Conservation (phyloP, 2,329 filamentous ascomycete genomes). For the Fusarium floridanum region DNA sequence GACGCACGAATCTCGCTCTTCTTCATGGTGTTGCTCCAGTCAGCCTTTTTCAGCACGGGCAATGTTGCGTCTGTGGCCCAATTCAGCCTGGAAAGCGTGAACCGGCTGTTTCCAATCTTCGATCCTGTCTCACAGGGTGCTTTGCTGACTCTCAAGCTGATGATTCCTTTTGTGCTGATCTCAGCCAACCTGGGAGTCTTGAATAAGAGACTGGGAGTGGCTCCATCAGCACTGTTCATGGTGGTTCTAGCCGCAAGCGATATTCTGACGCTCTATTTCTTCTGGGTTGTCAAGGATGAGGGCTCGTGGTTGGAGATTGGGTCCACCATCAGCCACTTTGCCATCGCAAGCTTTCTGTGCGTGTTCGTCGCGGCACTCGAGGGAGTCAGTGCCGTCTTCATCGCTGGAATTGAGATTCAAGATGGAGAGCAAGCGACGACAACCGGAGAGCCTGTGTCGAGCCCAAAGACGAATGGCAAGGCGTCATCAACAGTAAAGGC, state of each 20-base stretch:
- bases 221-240: constrained; percentile 93
- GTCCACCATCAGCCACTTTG: constrained; percentile 95
- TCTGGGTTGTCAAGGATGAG: constrained; percentile 97
- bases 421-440: constrained; percentile 20
- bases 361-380: constrained; percentile 93
- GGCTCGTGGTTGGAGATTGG: constrained; percentile 98
- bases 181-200: constrained; percentile 95
- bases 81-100: constrained; percentile 92
- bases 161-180: constrained; percentile 93
- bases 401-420: constrained; percentile 81
- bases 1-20: constrained; percentile 92
- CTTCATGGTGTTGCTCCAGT: constrained; percentile 94
- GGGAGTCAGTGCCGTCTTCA: constrained; percentile 85
- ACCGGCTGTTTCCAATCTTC: constrained; percentile 89
- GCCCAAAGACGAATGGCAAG: constrained; percentile 33
- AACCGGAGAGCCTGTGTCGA: constrained; percentile 7
- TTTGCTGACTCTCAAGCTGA: constrained; percentile 86
- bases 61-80: constrained; percentile 95
- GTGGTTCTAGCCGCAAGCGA: constrained; percentile 92
- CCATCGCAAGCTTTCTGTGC: constrained; percentile 89
- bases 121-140: constrained; percentile 93
- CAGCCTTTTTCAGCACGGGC: constrained; percentile 96
- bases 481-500: constrained; percentile 1
- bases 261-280: constrained; percentile 93
- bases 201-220: constrained; percentile 85